Evolutionary conservation across 108 stramenopile species (phyloP), one percentile per base, ranked within the genome.

Genomic region (Skeletonema grethae): DNA sequence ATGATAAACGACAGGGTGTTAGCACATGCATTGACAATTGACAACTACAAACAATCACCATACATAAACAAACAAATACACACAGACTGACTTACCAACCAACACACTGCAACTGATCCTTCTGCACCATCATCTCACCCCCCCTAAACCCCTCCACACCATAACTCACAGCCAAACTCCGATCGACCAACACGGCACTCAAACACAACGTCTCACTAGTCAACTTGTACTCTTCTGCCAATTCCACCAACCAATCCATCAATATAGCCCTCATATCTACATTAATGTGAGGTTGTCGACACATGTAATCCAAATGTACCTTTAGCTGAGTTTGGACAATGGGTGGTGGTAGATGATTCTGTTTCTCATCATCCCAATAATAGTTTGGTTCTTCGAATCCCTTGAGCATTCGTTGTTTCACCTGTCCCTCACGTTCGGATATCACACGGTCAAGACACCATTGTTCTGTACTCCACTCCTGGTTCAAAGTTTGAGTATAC

Each of bases 211-310:
- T 87, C 18, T 68, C 67, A 20, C 72, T 55, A n/a, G 60, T 61
- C 53, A 97, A 77, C 9, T 77, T 67, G 59, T 86, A 95, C 73
- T 95, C 88, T 45, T 84, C 88, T 28, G 87, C 76, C 56, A 97
- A 67, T 56, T 97, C 96, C n/a, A 94, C 84, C 60, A 95, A 50
- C 96, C 96, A 97, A 79, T 95, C 93, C 60, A 97, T 81, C 16
- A 97, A 80, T 53, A 95, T 87, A 5, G 82, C 84, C 22, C 96
- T 73, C 92, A 95, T 97, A 35, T 87, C 85, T 34, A 64, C 61
- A 25, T 79, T 95, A 39, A 97, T 56, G 10, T 85, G 61, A 28
- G 87, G 81, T 60, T 90, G 88, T 30, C 68, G 66, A 3, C 5
- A 29, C 50, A 76, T 69, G 57, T 76, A 76, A 46, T 76, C 57